These are phyloP conservation scores for Kodamaea hsintzibuensis DNA, from an alignment of 805 yeast species.

Conservation along the genomic window DNA sequence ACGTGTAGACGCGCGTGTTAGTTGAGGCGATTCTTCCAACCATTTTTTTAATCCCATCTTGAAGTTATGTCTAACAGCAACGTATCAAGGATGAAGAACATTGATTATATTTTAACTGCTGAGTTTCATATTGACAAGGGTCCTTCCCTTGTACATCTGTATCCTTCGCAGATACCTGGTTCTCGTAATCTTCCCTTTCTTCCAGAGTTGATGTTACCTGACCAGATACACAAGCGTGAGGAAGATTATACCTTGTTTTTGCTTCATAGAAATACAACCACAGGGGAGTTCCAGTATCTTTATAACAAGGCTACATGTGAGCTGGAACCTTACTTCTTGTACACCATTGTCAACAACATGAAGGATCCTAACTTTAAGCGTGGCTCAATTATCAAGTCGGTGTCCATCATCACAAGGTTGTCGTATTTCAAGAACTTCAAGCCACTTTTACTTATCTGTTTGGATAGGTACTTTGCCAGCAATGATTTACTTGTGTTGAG, in stretches of 20 bases:
- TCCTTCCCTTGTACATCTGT: conserved; percentile 60
- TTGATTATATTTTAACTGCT: conserved; percentile 63
- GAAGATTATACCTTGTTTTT: conserved; percentile 62
- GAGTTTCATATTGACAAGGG: conserved; percentile 83
- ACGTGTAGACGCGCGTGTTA: background rate
- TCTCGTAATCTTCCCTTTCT: conserved; percentile 35
- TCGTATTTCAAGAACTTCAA: conserved; percentile 56
- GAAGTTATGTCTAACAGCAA: background rate
- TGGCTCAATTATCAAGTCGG: conserved; percentile 60
- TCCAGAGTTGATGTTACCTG: conserved; percentile 63
- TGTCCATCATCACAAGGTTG: conserved; percentile 57
- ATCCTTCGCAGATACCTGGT: conserved; percentile 49
- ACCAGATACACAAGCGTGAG: conserved; percentile 55
- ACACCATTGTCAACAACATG: conserved; percentile 55
- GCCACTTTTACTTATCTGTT: conserved; percentile 55
- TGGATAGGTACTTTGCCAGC: conserved; percentile 46
- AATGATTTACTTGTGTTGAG: conserved; percentile 22
- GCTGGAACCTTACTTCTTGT: conserved; percentile 49
- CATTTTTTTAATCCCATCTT: background rate
- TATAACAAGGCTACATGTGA: conserved; percentile 34
- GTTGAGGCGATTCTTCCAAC: background rate
- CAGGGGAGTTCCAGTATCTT: conserved; percentile 41
- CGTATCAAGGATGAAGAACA: conserved; percentile 29
- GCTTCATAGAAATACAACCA: conserved; percentile 44
- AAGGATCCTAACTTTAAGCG: conserved; percentile 47